These are phyloP conservation scores for Fusarium sp. DNA, from an alignment of 2,329 filamentous ascomycete species.

Conservation along the genomic window DNA sequence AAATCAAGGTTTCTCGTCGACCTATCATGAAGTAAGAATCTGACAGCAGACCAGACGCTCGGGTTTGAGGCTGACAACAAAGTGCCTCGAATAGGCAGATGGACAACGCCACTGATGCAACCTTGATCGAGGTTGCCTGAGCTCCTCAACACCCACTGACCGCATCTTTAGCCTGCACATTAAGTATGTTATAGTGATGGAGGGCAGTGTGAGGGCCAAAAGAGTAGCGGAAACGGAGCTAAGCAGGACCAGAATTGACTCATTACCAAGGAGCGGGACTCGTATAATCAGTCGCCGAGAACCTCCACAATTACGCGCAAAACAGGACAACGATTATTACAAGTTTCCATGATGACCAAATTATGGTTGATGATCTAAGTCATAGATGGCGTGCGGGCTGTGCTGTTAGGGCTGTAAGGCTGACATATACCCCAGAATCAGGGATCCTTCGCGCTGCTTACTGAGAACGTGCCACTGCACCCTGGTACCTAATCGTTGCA, in stretches of 20 bases:
- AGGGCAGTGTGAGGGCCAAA: constrained; percentile 10
- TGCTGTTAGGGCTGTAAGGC: constrained; percentile 46
- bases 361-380: constrained; percentile 20
- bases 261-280: constrained; percentile 22
- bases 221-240: constrained; percentile 24
- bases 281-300: constrained; percentile 7
- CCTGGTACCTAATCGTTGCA: constrained; percentile 6
- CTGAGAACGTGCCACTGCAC: constrained; percentile 21
- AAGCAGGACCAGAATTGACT: constrained; percentile 29
- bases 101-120: constrained; percentile 21
- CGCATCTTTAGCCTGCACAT: constrained; percentile 12
- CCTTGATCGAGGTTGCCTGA: constrained; percentile 18
- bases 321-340: constrained; percentile 20
- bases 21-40: constrained; percentile 40
- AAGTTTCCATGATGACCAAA: constrained; percentile 19
- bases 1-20: constrained; percentile 4
- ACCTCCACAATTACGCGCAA: constrained; percentile 15
- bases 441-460: constrained; percentile 35
- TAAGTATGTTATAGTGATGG: constrained; percentile 9
- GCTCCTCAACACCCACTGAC: constrained; percentile 14
- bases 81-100: constrained; percentile 31
- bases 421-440: constrained; percentile 43
- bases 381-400: constrained; percentile 10
- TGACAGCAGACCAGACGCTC: constrained; percentile 37
- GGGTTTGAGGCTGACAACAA: constrained; percentile 33